Evolutionary conservation across 2,329 filamentous ascomycete genomes (phyloP).

Genomic region (Trichophyton simii): DNA sequence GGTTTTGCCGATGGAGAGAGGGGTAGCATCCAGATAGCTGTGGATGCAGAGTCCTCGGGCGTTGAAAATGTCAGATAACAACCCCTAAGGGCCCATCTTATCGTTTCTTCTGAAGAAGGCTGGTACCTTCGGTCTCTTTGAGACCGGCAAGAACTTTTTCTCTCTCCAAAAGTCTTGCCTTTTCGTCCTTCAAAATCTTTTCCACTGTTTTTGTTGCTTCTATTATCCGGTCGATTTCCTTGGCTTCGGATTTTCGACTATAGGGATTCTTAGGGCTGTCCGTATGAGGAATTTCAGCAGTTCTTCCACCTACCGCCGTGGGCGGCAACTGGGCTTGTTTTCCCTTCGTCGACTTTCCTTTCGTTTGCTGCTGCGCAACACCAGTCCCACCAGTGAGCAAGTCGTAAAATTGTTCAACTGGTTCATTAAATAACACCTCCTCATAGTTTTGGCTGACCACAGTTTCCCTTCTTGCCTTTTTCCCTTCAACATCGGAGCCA

Average conservation of each 20-base stretch:
- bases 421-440: conserved; percentile 94
- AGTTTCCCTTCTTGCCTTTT: conserved; percentile 50
- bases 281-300: conserved; percentile 60
- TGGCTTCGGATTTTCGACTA: conserved; percentile 56
- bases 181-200: conserved; percentile 52
- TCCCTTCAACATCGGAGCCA: conserved; percentile 61
- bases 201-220: conserved; percentile 48
- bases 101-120: conserved; percentile 30
- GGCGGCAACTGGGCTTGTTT: conserved; percentile 34
- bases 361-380: conserved; percentile 31
- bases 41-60: not conserved
- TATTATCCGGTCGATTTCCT: conserved; percentile 52
- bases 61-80: not conserved
- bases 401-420: conserved; percentile 83
- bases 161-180: conserved; percentile 47
- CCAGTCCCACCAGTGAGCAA: conserved; percentile 60
- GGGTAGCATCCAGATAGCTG: not conserved
- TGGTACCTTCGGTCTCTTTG: conserved; percentile 34
- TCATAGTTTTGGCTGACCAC: conserved; percentile 77
- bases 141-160: conserved; percentile 48
- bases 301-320: conserved; percentile 50
- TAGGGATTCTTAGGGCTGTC: conserved; percentile 60
- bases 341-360: conserved; percentile 44
- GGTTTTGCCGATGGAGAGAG: not conserved
- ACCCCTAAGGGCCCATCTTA: conserved; percentile 9